phyloP scores from a whole-genome alignment of 768 basidiomycete species.

The Xerocomus spinulosus region DNA sequence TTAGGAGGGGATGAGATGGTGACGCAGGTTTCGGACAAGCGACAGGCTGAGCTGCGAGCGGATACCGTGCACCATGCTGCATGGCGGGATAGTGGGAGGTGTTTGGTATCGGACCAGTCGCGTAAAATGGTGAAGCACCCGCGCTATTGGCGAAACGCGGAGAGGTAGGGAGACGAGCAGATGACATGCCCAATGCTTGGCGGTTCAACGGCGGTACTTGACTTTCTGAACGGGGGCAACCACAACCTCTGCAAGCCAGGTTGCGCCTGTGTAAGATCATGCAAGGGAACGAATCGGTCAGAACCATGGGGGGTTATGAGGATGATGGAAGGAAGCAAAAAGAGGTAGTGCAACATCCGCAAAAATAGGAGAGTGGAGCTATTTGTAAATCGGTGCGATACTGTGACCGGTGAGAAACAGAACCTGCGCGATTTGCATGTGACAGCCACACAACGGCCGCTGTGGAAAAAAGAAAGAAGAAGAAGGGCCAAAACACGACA shows the following conservation, averaged over 20 bases:
- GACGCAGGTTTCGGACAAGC: constrained; percentile 32
- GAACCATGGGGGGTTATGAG: constrained; percentile 31
- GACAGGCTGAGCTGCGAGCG: constrained; percentile 24
- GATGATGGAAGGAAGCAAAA: constrained; percentile 8
- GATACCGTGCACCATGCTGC: constrained; percentile 23
- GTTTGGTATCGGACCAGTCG: constrained; percentile 22
- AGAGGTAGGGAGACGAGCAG: constrained; percentile 21
- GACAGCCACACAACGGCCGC: constrained; percentile 10
- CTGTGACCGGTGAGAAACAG: constrained; percentile 16
- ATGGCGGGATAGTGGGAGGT: constrained; percentile 28
- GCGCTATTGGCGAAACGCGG: constrained; percentile 22
- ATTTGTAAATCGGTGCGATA: constrained; percentile 24
- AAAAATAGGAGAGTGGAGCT: constrained; percentile 26
- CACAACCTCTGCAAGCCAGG: constrained; percentile 71
- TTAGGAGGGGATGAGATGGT: constrained; percentile 67
- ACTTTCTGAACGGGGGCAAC: constrained; percentile 49
- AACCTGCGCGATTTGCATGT: constrained; percentile 3
- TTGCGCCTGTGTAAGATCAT: constrained; percentile 65
- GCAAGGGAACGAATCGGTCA: constrained; percentile 47
- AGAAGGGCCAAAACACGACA: constrained; percentile 23
- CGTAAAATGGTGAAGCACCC: constrained; percentile 14
- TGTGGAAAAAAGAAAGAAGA: constrained; percentile 4
- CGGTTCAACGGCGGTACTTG: constrained; percentile 30
- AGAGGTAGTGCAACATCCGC: constrained; percentile 1
- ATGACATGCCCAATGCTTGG: constrained; percentile 24